Percentiles rank a stretch among this genome's conserved stretches.
Conservation (phyloP, 2,329 filamentous ascomycete genomes). For the Tolypocladium amazonense region DNA sequence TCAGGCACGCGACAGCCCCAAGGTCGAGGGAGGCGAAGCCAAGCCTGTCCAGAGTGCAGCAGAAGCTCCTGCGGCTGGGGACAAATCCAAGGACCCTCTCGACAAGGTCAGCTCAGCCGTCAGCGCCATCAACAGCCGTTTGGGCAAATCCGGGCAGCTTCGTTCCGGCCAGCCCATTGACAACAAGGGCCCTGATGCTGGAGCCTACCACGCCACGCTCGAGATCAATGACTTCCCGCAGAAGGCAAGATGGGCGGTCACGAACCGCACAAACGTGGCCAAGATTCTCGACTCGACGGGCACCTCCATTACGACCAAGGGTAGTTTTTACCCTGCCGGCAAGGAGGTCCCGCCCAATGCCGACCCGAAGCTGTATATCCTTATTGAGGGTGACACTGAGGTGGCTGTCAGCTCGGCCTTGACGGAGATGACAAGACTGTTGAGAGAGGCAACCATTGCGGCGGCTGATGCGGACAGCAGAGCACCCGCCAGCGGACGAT, state of each 20-base stretch:
- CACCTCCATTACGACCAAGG: slow-evolving; percentile 95
- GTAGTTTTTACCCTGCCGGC: slow-evolving; percentile 73
- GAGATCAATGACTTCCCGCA: slow-evolving; percentile 99
- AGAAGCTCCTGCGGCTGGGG: slow-evolving; percentile 45
- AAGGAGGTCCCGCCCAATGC: slow-evolving; percentile 67
- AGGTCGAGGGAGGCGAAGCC: slow-evolving; percentile 27
- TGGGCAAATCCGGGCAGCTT: slow-evolving; percentile 82
- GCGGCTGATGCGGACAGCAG: slow-evolving; percentile 79
- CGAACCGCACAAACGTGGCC: slow-evolving; percentile 94
- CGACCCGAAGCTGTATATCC: slow-evolving; percentile 91
- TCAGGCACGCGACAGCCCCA: slow-evolving; percentile 39
- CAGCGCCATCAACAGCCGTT: slow-evolving; percentile 78
- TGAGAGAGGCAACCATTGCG: slow-evolving; percentile 84
- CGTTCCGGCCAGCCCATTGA: slow-evolving; percentile 90
- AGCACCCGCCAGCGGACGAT: slow-evolving; percentile 69
- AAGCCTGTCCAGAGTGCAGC: slow-evolving; percentile 25
- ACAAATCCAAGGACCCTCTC: slow-evolving; percentile 56
- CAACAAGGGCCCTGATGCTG: slow-evolving; percentile 95
- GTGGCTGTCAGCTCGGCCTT: slow-evolving; percentile 84
- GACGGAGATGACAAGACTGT: slow-evolving; percentile 74
- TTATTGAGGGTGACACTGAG: slow-evolving; percentile 96
- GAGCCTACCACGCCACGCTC: slow-evolving; percentile 90
- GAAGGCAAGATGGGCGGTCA: slow-evolving; percentile 97
- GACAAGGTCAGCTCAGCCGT: slow-evolving; percentile 87
- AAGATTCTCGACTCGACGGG: slow-evolving; percentile 94